Evolutionary conservation across 306 rosid species (phyloP), one percentile per base, ranked within the genome.

Genomic region (Corylus avellana): DNA sequence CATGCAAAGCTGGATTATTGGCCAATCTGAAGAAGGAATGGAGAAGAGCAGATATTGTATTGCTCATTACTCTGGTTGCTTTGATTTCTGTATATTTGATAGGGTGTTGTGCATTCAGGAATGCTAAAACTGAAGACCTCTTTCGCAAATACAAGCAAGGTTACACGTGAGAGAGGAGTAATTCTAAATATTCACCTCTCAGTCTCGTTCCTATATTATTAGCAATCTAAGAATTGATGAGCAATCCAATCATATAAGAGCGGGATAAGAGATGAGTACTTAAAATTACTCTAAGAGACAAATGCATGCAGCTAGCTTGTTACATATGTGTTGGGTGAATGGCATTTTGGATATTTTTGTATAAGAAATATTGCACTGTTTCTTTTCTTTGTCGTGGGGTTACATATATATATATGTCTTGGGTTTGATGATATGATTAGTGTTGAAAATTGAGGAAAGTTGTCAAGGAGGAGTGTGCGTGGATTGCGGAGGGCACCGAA

Each of bases 41-140:
- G 95, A 88, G 72, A 72, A 88, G 87, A 69, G 93, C 93, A 0
- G 81, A 89, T 78, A 87, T 93, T 1, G 50, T 93, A 27, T 73
- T 93, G 79, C 85, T 93, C 77, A 86, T 93, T 42, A 87, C 93
- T 2, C 79, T 85, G 3, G n/a, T 93, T 51, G 92, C 88, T 80
- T 72, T 93, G n/a, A 84, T 93, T 5, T 18, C 37, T 0, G 88
- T 89, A 0, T 93, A 91, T 84, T 72, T 93, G 79, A 51, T 87
- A 18, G 98, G 91, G 1, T 93, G 97, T 49, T 93, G 91, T 84
- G 97, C 98, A 50, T 93, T 93, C 58, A 84, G 98, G 84, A 93
- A 91, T 70, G 98, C 97, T 87, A 87, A 93, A 75, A 91, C 97
- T 1, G 95, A 93, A 37, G 93, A 93, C 63, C 91, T 93, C 59